These are phyloP conservation scores for Hypomontagnella monticulosa DNA, from an alignment of 495 filamentous ascomycete genomes.

Conservation along the genomic window DNA sequence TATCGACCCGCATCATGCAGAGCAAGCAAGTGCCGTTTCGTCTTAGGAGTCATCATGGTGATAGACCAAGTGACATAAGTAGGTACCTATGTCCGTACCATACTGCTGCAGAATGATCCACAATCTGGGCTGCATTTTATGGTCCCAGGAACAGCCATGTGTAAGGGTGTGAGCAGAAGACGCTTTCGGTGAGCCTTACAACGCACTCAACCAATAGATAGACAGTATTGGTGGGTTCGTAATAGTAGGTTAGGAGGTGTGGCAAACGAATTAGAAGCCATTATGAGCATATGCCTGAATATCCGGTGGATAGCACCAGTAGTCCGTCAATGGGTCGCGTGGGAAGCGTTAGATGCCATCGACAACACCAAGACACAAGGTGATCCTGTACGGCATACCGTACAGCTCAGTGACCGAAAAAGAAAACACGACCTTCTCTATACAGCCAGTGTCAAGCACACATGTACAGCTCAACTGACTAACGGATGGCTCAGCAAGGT, in stretches of 20 bases:
- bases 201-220: constrained; percentile 32
- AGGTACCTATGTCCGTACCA: constrained; percentile 24
- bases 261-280: constrained; percentile 24
- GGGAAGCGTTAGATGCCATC: constrained; percentile 9
- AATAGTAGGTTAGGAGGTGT: constrained; percentile 22
- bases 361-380: constrained; percentile 2
- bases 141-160: constrained; percentile 31
- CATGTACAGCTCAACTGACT: constrained; percentile 6
- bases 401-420: constrained; percentile 15
- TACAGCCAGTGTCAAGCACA: not conserved
- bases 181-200: constrained; percentile 41
- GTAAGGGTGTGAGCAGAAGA: constrained; percentile 38
- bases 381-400: constrained; percentile 2
- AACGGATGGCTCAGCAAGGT: constrained; percentile 10
- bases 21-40: constrained; percentile 21
- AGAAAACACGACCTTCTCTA: not conserved
- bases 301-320: constrained; percentile 11
- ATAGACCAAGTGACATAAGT: constrained; percentile 17
- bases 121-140: constrained; percentile 42
- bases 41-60: constrained; percentile 22
- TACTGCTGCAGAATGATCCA: constrained; percentile 33
- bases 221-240: constrained; percentile 18
- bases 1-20: constrained; percentile 25
- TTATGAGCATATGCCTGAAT: constrained; percentile 9
- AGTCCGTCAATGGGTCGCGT: constrained; percentile 10